These are phyloP conservation scores for Xylariaceae sp. DNA, from an alignment of 2,329 filamentous ascomycete species.

Conservation along the genomic window DNA sequence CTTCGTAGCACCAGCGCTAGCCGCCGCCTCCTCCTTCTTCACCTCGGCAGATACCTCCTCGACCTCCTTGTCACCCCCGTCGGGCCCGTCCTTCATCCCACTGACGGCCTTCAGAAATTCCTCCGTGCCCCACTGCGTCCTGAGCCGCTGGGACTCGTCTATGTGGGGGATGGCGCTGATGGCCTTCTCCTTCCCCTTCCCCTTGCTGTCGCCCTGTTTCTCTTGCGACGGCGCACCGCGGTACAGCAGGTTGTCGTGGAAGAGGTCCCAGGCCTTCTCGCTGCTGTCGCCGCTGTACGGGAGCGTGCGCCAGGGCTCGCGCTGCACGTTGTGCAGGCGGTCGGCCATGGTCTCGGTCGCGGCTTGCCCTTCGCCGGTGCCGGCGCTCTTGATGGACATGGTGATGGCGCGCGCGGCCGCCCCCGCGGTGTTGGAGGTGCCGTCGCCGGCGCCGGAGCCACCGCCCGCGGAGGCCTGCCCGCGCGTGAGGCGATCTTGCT, in stretches of 20 bases:
- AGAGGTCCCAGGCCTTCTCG: slow-evolving; percentile 69
- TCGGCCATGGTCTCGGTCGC: slow-evolving; percentile 69
- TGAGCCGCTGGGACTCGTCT: slow-evolving; percentile 14
- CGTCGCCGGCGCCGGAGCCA: slow-evolving; percentile 22
- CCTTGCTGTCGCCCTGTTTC: slow-evolving; percentile 16
- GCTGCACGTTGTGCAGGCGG: slow-evolving; percentile 72
- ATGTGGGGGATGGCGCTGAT: slow-evolving; percentile 7
- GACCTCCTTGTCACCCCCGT: slow-evolving; percentile 16
- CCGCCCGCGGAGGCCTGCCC: slow-evolving; percentile 32
- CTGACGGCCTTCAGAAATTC: slow-evolving; percentile 29
- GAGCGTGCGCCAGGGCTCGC: slow-evolving; percentile 76
- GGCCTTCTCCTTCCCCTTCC: slow-evolving; percentile 16
- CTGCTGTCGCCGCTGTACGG: slow-evolving; percentile 79
- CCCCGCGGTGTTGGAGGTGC: slow-evolving; percentile 28
- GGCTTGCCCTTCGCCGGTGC: slow-evolving; percentile 54
- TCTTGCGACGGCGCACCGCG: slow-evolving; percentile 11
- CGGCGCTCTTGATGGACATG: slow-evolving; percentile 77
- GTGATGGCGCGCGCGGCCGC: slow-evolving; percentile 70
- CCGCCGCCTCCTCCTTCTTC: slow-evolving; percentile 19
- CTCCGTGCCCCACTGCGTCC: slow-evolving; percentile 24
- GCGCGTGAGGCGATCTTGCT: slow-evolving; percentile 58
- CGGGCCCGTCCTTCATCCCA: slow-evolving; percentile 21
- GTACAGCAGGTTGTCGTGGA: slow-evolving; percentile 67
- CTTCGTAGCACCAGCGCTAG: slow-evolving; percentile 6
- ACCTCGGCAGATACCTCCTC: slow-evolving; percentile 11